These are phyloP conservation scores for Aegilops speltoides DNA, from an alignment of 176 grass and related monocot genomes.

Conservation along the genomic window DNA sequence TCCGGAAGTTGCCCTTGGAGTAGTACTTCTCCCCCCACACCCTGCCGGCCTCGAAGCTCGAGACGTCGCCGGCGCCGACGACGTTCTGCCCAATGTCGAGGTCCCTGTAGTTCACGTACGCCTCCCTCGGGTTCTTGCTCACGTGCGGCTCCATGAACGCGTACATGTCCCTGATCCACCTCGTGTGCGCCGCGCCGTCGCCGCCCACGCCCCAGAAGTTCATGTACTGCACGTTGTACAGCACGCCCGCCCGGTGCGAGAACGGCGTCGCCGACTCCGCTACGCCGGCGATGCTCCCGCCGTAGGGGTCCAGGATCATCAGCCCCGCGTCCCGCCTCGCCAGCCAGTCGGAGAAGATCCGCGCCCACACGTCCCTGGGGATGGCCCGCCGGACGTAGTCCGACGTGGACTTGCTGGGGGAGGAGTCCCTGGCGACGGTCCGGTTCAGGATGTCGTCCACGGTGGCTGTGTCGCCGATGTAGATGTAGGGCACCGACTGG, in stretches of 20 bases:
- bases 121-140: background rate
- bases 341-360: background rate
- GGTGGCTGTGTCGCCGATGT: background rate
- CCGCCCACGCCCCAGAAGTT: background rate
- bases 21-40: constrained; percentile 8
- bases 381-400: constrained; percentile 3
- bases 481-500: background rate
- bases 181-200: background rate
- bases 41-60: background rate
- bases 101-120: background rate
- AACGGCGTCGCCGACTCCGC: background rate
- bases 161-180: background rate
- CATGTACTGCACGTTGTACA: constrained; percentile 2
- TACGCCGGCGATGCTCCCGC: background rate
- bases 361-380: background rate
- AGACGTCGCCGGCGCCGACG: background rate
- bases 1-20: background rate
- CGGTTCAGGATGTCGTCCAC: constrained; percentile 1
- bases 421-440: background rate
- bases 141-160: background rate
- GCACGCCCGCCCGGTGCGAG: background rate
- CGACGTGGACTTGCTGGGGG: background rate
- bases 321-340: background rate
- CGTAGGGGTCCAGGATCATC: background rate
- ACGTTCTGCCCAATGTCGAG: background rate